phyloP scores from a whole-genome alignment of 306 rosid species.

The Casuarina cunninghamiana region DNA sequence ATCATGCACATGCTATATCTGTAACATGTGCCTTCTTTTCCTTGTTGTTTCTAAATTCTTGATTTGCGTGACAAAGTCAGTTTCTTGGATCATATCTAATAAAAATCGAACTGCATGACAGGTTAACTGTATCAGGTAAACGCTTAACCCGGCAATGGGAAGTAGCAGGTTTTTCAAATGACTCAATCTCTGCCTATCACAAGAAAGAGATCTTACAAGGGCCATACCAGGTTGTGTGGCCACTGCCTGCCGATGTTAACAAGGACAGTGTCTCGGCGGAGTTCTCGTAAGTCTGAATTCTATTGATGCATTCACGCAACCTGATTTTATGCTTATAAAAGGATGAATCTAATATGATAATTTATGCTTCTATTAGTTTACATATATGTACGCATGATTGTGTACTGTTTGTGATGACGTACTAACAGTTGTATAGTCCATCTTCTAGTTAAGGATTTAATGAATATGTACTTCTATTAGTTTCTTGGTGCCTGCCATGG shows the following conservation, averaged over 20 bases:
- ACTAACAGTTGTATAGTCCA: too few species aligned
- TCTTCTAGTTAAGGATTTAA: too few species aligned
- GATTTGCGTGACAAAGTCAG: neutral
- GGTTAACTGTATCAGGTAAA: slow-evolving; percentile 59
- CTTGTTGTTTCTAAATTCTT: neutral
- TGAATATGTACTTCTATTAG: too few species aligned
- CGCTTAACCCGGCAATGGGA: slow-evolving; percentile 43
- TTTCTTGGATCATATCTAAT: slow-evolving; percentile 7
- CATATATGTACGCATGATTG: too few species aligned
- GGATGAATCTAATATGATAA: too few species aligned
- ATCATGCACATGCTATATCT: neutral
- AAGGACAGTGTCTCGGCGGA: slow-evolving; percentile 71
- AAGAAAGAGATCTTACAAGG: slow-evolving; percentile 67
- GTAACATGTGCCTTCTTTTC: neutral
- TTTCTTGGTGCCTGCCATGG: neutral
- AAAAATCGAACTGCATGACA: slow-evolving; percentile 28
- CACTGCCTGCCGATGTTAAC: slow-evolving; percentile 65
- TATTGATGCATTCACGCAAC: neutral
- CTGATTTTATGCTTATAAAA: slow-evolving; percentile 4
- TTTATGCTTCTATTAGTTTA: too few species aligned
- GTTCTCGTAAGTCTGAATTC: slow-evolving; percentile 54
- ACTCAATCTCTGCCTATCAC: slow-evolving; percentile 53
- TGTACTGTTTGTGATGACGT: too few species aligned
- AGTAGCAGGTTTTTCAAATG: slow-evolving; percentile 33
- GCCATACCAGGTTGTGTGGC: slow-evolving; percentile 71